These are phyloP conservation scores for Calonectria pseudoreteaudii DNA, from an alignment of 2,329 filamentous ascomycete genomes.

Conservation along the genomic window DNA sequence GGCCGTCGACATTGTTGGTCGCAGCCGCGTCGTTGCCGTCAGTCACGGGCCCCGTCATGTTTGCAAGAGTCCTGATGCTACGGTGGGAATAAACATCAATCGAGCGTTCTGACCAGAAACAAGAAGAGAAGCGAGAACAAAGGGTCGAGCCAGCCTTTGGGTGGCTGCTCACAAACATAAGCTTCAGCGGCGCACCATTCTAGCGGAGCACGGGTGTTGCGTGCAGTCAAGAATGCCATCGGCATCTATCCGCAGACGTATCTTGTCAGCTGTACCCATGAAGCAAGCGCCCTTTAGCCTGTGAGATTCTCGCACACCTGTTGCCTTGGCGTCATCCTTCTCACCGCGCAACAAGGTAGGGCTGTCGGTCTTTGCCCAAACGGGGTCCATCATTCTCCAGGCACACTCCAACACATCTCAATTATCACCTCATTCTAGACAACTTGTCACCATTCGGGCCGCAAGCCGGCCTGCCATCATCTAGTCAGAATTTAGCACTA, in stretches of 20 bases:
- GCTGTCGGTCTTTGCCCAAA: not conserved
- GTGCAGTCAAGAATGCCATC: not conserved
- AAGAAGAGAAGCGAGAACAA: not conserved
- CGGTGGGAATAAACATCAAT: not conserved
- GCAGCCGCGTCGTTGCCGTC: not conserved
- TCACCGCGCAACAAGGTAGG: not conserved
- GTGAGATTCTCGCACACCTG: not conserved
- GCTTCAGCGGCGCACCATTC: not conserved
- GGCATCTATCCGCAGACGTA: not conserved
- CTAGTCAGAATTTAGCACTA: not conserved
- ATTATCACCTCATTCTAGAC: not conserved
- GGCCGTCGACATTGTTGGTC: not conserved
- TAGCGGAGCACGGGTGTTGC: not conserved
- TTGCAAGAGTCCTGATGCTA: not conserved
- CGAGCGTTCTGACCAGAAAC: not conserved
- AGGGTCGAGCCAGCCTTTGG: not conserved
- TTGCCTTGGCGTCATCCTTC: not conserved
- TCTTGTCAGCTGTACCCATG: not conserved
- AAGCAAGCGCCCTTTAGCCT: not conserved
- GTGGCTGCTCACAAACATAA: not conserved
- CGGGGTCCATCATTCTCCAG: not conserved
- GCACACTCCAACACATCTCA: not conserved
- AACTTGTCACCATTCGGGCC: not conserved
- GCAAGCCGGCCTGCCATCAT: not conserved
- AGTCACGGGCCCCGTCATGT: not conserved